Evolutionary conservation across 805 yeast species (phyloP), one percentile per base, ranked within the genome.

Genomic region (Scheffersomyces ergatensis): DNA sequence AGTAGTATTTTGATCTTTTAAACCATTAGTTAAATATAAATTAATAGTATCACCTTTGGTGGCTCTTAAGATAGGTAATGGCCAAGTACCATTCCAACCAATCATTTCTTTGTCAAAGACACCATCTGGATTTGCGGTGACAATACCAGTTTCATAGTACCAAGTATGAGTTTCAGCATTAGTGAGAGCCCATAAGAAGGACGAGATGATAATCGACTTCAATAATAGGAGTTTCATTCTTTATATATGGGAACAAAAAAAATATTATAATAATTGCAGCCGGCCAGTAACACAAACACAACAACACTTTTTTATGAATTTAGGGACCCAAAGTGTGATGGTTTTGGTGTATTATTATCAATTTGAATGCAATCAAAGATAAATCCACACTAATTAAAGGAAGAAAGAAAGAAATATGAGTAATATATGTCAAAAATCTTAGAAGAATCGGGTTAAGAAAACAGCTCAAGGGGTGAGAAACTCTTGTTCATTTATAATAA

Each of bases 21-120:
- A 77, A 23, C 88, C 89, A 58, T 93, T 93, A 48, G 78, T 80
- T 64, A 92, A 74, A 55, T 83, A 78, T 30, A 89, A 67, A 42
- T 82, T 62, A 38, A 93, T 74, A 12, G 84, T 74, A 65, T 93
- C 99, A 51, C 95, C 95, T 58, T 78, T 82, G 50, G 77, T 73
- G 48, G 87, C 89, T 36, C 78, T 71, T 50, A 92, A 65, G 39
- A 76, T 76, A n/a, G 99, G 99, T 76, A 93, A 81, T 44, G 98
- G 98, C 82, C 89, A 83, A 19, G 78, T 54, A 21, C 77, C 79
- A 55, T 85, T 83, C 56, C 83, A 80, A 0, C 88, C 85, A 43
- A 85, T 76, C 52, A 83, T 79, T 24, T 63, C 64, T 49, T 83
- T 75, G 36, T 69, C 76, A 25, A 62, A 58, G 18, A 65, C 56